Evolutionary conservation across 345 rosid species (phyloP).

Genomic region (Hibiscus mutabilis): DNA sequence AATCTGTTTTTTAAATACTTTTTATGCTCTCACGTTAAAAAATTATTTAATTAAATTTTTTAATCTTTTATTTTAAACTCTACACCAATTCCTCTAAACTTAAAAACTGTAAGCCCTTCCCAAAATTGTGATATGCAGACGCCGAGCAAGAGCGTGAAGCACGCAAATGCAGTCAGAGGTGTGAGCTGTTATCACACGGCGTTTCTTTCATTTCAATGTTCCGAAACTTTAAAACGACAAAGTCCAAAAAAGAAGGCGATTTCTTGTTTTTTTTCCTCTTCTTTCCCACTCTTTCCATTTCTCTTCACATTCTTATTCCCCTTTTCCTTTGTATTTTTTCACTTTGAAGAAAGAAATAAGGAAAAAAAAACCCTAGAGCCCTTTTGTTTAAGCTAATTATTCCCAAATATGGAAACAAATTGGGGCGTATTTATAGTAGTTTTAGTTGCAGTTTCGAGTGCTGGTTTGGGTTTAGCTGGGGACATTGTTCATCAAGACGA

Average conservation of each 20-base stretch:
- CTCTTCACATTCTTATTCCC: slow-evolving; percentile 4
- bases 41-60: too few species aligned
- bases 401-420: slow-evolving; percentile 12
- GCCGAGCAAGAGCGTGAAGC: slow-evolving; percentile 3
- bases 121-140: not conserved
- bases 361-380: not conserved
- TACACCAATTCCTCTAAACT: too few species aligned
- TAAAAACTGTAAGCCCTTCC: too few species aligned
- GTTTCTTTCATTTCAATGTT: slow-evolving; percentile 17
- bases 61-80: too few species aligned
- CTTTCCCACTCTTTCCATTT: not conserved
- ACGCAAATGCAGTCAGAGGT: slow-evolving; percentile 16
- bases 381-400: not conserved
- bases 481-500: slow-evolving; percentile 92
- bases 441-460: slow-evolving; percentile 25
- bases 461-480: slow-evolving; percentile 44
- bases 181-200: slow-evolving; percentile 31
- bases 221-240: slow-evolving; percentile 18
- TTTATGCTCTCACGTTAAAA: too few species aligned
- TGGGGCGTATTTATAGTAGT: slow-evolving; percentile 9
- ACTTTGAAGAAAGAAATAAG: slow-evolving; percentile 6
- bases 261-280: not conserved
- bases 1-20: too few species aligned
- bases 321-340: slow-evolving; percentile 4
- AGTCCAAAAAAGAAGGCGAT: not conserved